Base-by-base conservation (phyloP, 805 yeast genomes). In the Saturnispora besseyi region DNA sequence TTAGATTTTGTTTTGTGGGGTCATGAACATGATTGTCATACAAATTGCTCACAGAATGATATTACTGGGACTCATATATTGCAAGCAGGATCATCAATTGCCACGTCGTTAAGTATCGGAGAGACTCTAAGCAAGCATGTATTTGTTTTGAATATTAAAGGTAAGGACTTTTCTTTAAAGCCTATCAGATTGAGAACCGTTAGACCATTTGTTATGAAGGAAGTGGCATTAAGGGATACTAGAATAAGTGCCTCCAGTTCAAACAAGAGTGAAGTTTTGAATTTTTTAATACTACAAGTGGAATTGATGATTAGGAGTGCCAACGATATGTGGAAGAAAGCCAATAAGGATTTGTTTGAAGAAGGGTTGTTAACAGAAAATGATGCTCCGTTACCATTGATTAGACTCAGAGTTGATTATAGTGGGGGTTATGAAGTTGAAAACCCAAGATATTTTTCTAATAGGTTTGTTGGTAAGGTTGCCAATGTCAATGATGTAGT, bases 51-150 rank as follows among this genome's bases (percentile, higher is more conserved):
- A 1, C 70, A 70, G 42, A 83, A 84, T 58, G 70, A 78, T 1
- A 74, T 73, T 10, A 76, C 75, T 2, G 84, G 82, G 1, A 88
- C 91, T 60, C 79, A 79, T 49, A 88, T 89, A 0, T 71, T 93
- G 36, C 96, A 89, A 62, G 93, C 96, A 0, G 99, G 99, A 0
- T 87, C 96, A 1, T 85, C 96, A 0, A 85, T 93, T 15, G 97
- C 96, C 0, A 93, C 99, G 0, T 82, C 96, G 2, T 70, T 93
- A 24, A 78, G 86, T 52, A 93, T 85, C 48, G 95, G 91, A 10
- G 99, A 93, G 62, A 77, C 87, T 0, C 73, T 78, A 13, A 78
- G 75, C 32, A 93, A 93, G 62, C 75, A 80, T 61, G 90, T 82
- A 0, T 90, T 84, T 50, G 70, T 93, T 2, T 56, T 93, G 53